These are phyloP conservation scores for Somion occarium DNA, from an alignment of 1,284 basidiomycete genomes.

Conservation along the genomic window DNA sequence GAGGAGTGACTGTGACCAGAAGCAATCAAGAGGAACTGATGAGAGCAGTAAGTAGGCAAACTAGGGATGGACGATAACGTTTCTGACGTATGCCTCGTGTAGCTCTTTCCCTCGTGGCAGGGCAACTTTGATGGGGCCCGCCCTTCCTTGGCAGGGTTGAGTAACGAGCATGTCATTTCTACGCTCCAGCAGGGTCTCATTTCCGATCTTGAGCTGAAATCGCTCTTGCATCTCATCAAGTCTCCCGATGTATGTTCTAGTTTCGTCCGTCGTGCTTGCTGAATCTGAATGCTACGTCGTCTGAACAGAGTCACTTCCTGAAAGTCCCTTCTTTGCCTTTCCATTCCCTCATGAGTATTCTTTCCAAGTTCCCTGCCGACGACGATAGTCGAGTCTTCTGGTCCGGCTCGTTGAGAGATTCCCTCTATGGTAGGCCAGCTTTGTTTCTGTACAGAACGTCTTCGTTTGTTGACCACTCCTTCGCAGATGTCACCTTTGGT, in stretches of 20 bases:
- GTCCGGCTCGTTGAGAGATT: slow-evolving; percentile 53
- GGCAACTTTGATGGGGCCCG: slow-evolving; percentile 66
- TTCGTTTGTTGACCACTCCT: background rate
- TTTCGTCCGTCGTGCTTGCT: background rate
- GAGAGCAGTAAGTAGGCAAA: slow-evolving; percentile 50
- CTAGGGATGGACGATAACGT: background rate
- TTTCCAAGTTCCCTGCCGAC: slow-evolving; percentile 72
- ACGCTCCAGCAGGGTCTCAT: slow-evolving; percentile 60
- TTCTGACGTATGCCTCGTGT: slow-evolving; percentile 6
- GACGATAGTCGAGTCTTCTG: slow-evolving; percentile 69
- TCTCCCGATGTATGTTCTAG: slow-evolving; percentile 62
- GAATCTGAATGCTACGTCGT: background rate
- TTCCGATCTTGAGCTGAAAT: slow-evolving; percentile 57
- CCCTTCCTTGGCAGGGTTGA: slow-evolving; percentile 59
- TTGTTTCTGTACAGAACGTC: background rate
- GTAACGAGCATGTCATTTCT: slow-evolving; percentile 47
- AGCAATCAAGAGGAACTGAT: slow-evolving; percentile 75
- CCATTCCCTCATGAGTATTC: slow-evolving; percentile 63
- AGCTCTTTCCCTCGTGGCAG: slow-evolving; percentile 77
- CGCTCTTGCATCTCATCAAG: slow-evolving; percentile 61
- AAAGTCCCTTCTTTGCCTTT: slow-evolving; percentile 78
- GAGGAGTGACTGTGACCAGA: slow-evolving; percentile 76
- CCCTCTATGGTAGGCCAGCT: slow-evolving; percentile 52
- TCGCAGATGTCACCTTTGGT: slow-evolving; percentile 27
- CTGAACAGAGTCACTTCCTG: slow-evolving; percentile 67